Conservation (phyloP, 495 filamentous ascomycete genomes). For the Talaromyces nanjingensis region DNA sequence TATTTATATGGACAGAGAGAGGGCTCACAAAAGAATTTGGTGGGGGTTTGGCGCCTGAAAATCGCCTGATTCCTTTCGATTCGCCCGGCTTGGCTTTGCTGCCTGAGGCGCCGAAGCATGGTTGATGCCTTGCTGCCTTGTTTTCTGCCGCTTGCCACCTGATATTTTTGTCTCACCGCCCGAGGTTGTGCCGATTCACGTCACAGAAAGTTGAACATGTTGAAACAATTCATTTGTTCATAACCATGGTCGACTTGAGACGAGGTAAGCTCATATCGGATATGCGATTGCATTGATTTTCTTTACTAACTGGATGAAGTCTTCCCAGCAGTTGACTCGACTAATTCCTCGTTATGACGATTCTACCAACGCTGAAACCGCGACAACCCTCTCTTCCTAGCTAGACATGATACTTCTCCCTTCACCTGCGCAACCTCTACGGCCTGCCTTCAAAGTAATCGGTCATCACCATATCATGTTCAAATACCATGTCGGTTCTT, state of each 20-base stretch:
- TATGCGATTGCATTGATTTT: background rate
- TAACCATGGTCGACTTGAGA: background rate
- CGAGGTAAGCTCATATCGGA: background rate
- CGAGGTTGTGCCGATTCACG: background rate
- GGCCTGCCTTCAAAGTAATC: background rate
- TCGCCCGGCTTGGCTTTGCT: background rate
- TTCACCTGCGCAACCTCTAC: background rate
- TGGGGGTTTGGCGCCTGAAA: slow-evolving; percentile 2
- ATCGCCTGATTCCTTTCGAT: slow-evolving; percentile 4
- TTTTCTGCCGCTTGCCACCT: background rate
- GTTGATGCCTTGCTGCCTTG: background rate
- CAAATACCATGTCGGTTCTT: background rate
- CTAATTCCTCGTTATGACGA: background rate
- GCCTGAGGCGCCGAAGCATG: too few relatives aligned
- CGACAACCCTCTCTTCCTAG: background rate
- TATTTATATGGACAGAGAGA: background rate
- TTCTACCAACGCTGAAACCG: background rate
- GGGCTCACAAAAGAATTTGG: slow-evolving; percentile 6
- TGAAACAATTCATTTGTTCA: background rate
- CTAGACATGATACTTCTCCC: background rate
- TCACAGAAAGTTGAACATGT: background rate
- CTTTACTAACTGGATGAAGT: background rate
- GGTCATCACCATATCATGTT: background rate
- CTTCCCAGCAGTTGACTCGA: background rate
- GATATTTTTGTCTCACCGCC: background rate